Evolutionary conservation across 2,329 filamentous ascomycete species (phyloP), one percentile per base, ranked within the genome.

Genomic region (Pseudocercospora ulei): DNA sequence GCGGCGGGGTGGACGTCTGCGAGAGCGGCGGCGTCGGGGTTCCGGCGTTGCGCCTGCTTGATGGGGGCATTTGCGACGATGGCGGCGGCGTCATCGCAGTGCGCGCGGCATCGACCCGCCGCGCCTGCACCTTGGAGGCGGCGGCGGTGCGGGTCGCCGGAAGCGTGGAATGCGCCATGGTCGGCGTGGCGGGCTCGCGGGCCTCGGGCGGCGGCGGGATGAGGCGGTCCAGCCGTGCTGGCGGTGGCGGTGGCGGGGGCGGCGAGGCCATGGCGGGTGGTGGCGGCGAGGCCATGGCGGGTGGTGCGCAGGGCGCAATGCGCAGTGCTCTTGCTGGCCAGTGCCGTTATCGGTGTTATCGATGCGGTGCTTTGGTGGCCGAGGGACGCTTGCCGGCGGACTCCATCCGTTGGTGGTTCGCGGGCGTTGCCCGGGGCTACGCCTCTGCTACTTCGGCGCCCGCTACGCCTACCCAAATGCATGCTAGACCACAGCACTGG

Each of bases 71-170:
- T 52, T 79, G 76, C 2, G 73, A 72, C 2, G 76, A 79, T 6
- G 75, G 75, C 14, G 76, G 76, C 7, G 76, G 75, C 7, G 76
- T 79, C 62, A 77, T 72, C n/a, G 70, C 22, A 4, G 9, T 41
- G 38, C 25, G 37, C 26, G 45, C 41, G 36, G 68, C 29, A 64
- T 59, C 14, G 62, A 45, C 16, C 30, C 37, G 35, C 13, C 39
- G 27, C 5, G 44, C 14, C 35, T 49, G 48, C 19, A 42, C 26
- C 30, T 47, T 51, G 30, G 45, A 26, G 33, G 61, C 22, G 62
- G 64, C 7, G 65, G 65, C 13, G 66, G 51, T 63, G 53, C 62
- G 55, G 8, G 36, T 18, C 5, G 27, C 20, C 19, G 59, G 59
- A 20, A 60, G 50, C 5, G 56, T 58, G 18, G 56, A 54, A 38